Base-by-base conservation (phyloP, 2,329 filamentous ascomycete genomes). In the Elsinoe ampelina region DNA sequence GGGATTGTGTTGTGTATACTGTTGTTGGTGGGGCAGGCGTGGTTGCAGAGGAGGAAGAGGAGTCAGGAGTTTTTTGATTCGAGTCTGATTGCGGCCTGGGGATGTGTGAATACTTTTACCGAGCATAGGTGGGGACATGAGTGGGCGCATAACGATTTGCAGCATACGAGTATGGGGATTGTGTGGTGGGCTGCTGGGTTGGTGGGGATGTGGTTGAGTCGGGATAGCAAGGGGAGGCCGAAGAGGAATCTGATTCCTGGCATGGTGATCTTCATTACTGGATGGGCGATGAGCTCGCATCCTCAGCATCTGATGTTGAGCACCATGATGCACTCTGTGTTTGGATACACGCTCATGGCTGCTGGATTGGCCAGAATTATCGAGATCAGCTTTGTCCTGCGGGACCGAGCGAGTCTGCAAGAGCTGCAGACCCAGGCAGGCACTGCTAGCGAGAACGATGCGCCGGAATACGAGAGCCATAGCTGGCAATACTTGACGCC, bases 91-190 rank as follows among this genome's bases (percentile, higher is more conserved):
- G 88, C 91, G 1, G 84, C 86, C 0, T 98, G 93, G 93, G 93
- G 92, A 34, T 95, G 89, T 68, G 85, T 98, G 72, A 98, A 97
- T 72, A 97, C 93, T 7, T 97, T 98, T 64, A 98, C 93, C 15
- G 93, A 97, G 72, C 93, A 98, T 69, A 83, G 87, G 54, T 98
- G 93, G 93, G 93, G 93, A 56, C 78, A 78, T 1, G 80, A 82
- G 0, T 98, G 93, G 93, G 89, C 87, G 54, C 83, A 82, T 71
- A 97, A 96, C 67, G 93, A 98, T 70, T 83, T 95, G 74, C 92
- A 98, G 71, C 93, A 98, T 71, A 98, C 93, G 0, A 89, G 87
- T n/a, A 97, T 98, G 92, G 93, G 93, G n/a, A 83, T 98, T 60
- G 84, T 98, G 54, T 98, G 93, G 93, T 98, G 92, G 92, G 87